Evolutionary conservation across 169 alveolate genomes (phyloP), one percentile per base, ranked within the genome.

Genomic region (Eimeria zaria): DNA sequence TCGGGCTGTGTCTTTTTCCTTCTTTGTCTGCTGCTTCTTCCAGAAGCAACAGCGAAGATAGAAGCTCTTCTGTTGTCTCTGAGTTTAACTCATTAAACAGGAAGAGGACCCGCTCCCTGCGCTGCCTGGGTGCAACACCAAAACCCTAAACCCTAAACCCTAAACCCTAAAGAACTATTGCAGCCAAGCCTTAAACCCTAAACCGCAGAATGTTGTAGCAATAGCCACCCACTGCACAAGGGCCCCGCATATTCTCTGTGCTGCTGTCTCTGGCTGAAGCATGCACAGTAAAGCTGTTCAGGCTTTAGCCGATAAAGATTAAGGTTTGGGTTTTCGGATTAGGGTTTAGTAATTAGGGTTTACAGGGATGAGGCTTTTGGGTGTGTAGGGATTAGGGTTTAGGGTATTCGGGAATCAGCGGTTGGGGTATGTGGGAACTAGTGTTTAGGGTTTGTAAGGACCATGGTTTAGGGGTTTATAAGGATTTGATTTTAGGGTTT

Each of bases 181-280:
- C n/a, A n/a, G n/a, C n/a, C n/a, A n/a, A n/a, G n/a, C 84, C 84
- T 36, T 73, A 73, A 73, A 73, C 84, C 48, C 84, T 73, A 73
- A 39, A 44, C 22, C 48, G n/a, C 27, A 2, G 48, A n/a, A n/a
- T n/a, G n/a, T n/a, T n/a, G n/a, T n/a, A n/a, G n/a, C n/a, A n/a
- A n/a, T 16, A 64, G 44, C n/a, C 76, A 30, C 76, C n/a, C 78
- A 67, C 39, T 7, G 14, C 12, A 22, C 78, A 67, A 20, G 78
- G 78, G n/a, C n/a, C 36, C 39, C 81, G n/a, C 11, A 18, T 16
- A 6, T 27, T 58, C 67, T 58, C 67, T 58, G 67, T 58, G 8
- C 58, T 58, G 67, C 67, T 58, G 67, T 16, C 18, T 2, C 27
- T 16, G n/a, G 8, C 6, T 51, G 6, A 51, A 51, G 58, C 6